Evolutionary conservation across 805 yeast species (phyloP), one percentile per base, ranked within the genome.

Genomic region (Helenozyma baotianmanensis): DNA sequence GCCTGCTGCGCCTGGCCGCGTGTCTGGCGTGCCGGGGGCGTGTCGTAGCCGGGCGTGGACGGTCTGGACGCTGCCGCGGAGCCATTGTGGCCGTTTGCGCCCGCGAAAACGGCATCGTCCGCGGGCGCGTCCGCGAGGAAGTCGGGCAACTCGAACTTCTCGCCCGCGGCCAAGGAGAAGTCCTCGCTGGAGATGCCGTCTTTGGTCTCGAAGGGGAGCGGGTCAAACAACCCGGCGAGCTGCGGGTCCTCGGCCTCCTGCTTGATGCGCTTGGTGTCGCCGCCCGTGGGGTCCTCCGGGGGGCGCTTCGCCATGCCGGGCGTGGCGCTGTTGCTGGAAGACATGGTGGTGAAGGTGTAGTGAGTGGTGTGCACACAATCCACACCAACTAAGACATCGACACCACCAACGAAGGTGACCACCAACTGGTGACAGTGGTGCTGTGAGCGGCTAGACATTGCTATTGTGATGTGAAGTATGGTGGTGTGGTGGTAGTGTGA

Each of bases 171-270:
- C 7, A 30, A n/a, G 13, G 43, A 21, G 33, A 37, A 34, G 40
- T 42, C 32, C 19, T 30, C 30, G 21, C 35, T 21, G 10, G 35
- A 18, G 19, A 28, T 17, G 6, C 28, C 47, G 3, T 24, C 36
- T 13, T 42, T 27, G 18, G 39, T 33, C 16, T 46, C 50, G 25
- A 46, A 46, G 6, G 45, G 49, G 12, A 44, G 49, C 3, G 47
- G 51, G 25, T 43, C 49, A 35, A 46, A 46, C 17, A 46, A 38
- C 10, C 35, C 40, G 27, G 39, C 48, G 22, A 39, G 34, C 2
- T 39, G 25, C 16, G 37, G 31, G 21, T 41, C 42, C 24, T 38
- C 33, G 14, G 30, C 25, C 18, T 43, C 50, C 7, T 39, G 18
- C 22, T 43, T 44, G 27, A 36, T 21, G 21, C 39, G 25, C 25